Base-by-base conservation (phyloP, 2,329 filamentous ascomycete species). In the Trichoderma atrobrunneum region DNA sequence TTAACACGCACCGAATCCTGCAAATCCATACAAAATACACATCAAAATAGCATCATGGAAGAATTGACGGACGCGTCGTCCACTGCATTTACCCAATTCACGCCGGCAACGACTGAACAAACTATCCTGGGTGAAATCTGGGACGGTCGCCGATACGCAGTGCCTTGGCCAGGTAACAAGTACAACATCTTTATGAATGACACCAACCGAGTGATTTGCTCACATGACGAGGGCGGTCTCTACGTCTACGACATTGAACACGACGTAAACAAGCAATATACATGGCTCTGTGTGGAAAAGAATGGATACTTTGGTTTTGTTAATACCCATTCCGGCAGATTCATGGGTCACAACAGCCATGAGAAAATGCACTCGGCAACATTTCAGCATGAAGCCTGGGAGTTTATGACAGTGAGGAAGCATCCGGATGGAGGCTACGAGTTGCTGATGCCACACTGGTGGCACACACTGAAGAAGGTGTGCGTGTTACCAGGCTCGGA, bases 81-180 rank as follows among this genome's bases (percentile, higher is more conserved):
- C 10, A 48, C 30, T 1, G 24, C 16, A 4, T 34, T 36, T 34
- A 36, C 61, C 26, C 34, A 71, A 8, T 36, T 30, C 2, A 66
- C 34, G 6, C 61, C 68, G 7, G 60, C 34, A 30, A 64, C 68
- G 3, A 11, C 68, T 7, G 61, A 60, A 16, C 16, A 11, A 7
- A 74, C 71, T 24, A 10, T 68, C 28, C 14, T 63, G 16, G 66
- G 68, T 2, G 28, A 21, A 7, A 0, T 18, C 5, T 68, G 30
- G 48, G 56, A 63, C 28, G 72, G 59, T 7, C 71, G 30, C 7
- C 30, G 32, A n/a, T 60, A 68, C 21, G 72, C 66, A 0, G 34
- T 76, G 2, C 75, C 76, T 5, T 77, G 75, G 74, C 72, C 71
- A 4, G 74, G 72, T 14, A 65, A 61, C 7, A 73, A 70, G 1